Conservation (phyloP, 148 eudicot genomes). For the Suaeda aralocaspica region DNA sequence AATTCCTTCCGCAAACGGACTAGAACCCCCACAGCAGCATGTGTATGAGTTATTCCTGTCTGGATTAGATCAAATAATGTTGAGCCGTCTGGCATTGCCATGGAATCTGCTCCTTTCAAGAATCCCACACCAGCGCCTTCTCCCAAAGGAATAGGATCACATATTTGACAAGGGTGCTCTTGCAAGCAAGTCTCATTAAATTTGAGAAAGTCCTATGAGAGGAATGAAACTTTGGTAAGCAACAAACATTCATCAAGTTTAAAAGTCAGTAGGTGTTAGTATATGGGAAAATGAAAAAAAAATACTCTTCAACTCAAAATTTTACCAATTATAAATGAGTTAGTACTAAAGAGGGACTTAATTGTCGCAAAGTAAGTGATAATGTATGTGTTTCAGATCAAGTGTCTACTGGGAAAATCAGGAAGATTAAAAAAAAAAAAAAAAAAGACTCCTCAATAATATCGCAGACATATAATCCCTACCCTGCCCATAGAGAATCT, state of each 20-base stretch:
- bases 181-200: conserved; percentile 56
- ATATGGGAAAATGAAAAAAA: background rate
- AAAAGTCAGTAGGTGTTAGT: background rate
- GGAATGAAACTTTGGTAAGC: conserved; percentile 9
- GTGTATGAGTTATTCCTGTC: conserved; percentile 58
- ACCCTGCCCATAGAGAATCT: background rate
- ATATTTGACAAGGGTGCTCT: conserved; percentile 59
- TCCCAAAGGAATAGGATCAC: conserved; percentile 85
- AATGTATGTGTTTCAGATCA: background rate
- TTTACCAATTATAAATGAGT: background rate
- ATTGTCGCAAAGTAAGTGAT: background rate
- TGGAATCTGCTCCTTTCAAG: conserved; percentile 69
- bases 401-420: too few relatives aligned
- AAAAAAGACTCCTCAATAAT: background rate
- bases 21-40: conserved; percentile 89
- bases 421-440: too few relatives aligned
- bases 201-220: conserved; percentile 60
- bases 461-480: background rate
- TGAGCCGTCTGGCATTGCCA: conserved; percentile 70
- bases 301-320: background rate
- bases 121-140: conserved; percentile 88
- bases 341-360: background rate
- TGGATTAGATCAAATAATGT: conserved; percentile 69
- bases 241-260: conserved; percentile 10
- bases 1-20: conserved; percentile 86